These are phyloP conservation scores for Oryza nivara DNA, from an alignment of 176 grass and related monocot species.

Conservation along the genomic window DNA sequence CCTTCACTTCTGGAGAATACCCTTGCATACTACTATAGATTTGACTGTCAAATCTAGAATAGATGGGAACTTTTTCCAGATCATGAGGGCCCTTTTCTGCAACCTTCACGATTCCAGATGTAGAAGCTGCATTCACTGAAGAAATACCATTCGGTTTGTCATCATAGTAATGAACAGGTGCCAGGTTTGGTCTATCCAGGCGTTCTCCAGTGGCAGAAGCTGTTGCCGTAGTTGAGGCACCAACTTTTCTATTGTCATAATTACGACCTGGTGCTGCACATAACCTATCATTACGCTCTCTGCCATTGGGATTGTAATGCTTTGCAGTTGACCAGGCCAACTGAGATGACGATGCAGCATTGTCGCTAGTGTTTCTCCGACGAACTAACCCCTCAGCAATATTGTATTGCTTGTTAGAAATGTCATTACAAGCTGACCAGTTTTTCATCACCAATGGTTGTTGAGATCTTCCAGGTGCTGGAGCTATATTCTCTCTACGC, in stretches of 20 bases:
- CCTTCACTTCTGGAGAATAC: constrained; percentile 29
- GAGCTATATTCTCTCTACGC: constrained; percentile 65
- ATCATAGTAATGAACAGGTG: constrained; percentile 31
- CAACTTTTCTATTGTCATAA: constrained; percentile 48
- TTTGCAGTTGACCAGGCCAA: constrained; percentile 55
- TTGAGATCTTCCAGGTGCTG: constrained; percentile 64
- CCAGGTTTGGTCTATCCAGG: constrained; percentile 32
- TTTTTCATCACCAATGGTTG: constrained; percentile 85
- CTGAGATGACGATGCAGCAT: constrained; percentile 67
- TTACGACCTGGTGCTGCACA: constrained; percentile 37
- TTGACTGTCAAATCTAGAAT: constrained; percentile 42
- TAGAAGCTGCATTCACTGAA: constrained; percentile 29
- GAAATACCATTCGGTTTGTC: constrained; percentile 9
- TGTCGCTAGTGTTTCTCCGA: constrained; percentile 55
- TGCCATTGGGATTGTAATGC: constrained; percentile 55
- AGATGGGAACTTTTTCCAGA: constrained; percentile 41
- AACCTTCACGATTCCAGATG: constrained; percentile 42
- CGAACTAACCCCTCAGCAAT: constrained; percentile 44
- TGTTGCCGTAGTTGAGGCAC: constrained; percentile 41
- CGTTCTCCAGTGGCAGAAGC: constrained; percentile 21
- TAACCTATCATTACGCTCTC: constrained; percentile 43
- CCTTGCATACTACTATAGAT: constrained; percentile 31
- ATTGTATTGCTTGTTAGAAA: constrained; percentile 67
- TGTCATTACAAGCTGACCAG: constrained; percentile 85
- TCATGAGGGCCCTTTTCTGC: constrained; percentile 44